Evolutionary conservation across 768 basidiomycete species (phyloP), one percentile per base, ranked within the genome.

Genomic region (Phallus indusiatus): DNA sequence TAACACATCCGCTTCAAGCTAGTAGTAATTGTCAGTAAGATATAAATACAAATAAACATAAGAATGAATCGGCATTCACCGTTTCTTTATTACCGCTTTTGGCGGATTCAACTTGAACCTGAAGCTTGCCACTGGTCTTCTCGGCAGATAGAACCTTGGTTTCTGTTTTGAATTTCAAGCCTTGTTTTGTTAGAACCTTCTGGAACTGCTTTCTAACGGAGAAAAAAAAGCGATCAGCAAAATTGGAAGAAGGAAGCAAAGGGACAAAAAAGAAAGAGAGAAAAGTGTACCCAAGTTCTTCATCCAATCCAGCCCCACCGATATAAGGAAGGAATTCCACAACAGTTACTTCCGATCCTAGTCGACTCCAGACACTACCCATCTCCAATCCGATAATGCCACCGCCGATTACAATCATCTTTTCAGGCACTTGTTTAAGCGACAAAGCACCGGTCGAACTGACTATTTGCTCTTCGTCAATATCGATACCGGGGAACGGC

Each of bases 351-450:
- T 98, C 88, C 1, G 96, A 82, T 48, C 96, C 96, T 2, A 98
- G 80, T 34, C 96, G 84, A 72, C 88, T 91, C 96, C 96, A 98
- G 1, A 99, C 95, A 62, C 90, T 94, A 54, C 96, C 92, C 81
- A 98, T 85, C 76, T 99, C 96, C 54, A 98, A 79, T 49, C 96
- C 96, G 69, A 99, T 98, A 68, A 98, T 87, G 63, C 95, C 96
- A 64, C 94, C 96, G 47, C 96, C 96, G 64, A 98, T 98, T 68
- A 98, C 92, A 46, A 97, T 84, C 82, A 97, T 85, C 81, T 95
- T 98, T 74, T 86, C 82, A 5, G 94, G 96, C 0, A 99, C 95
- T 68, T 94, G 74, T 74, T 91, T 76, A 33, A 99, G 76, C 16
- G 87, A 85, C 28, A 99, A 77, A 7, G 91, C 95, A 63, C 95